Evolutionary conservation across 495 filamentous ascomycete genomes (phyloP), one percentile per base, ranked within the genome.

Genomic region (Aspergillus sclerotiicarbonarius): DNA sequence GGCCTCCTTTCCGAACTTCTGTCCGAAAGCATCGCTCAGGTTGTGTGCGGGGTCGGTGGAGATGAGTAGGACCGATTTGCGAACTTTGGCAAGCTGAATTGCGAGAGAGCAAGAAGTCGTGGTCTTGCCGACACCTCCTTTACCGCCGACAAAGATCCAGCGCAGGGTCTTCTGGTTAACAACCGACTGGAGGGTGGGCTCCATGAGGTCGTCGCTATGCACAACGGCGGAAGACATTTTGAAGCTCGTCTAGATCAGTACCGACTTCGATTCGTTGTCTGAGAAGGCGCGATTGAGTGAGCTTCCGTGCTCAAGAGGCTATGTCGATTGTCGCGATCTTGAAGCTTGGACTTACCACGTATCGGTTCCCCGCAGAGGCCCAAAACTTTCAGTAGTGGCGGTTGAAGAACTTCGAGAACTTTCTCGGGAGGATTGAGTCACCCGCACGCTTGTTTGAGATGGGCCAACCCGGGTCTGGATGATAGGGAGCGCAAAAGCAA

Each of bases 1-100:
- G 43, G 94, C 94, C 74, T 98, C 94, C 82, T 99, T 99, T 73
- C 94, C 94, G 69, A 99, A 99, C 74, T 99, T 98, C 77, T 98
- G 93, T 63, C 89, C 90, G 70, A 99, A 98, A 53, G 94, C 94
- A 78, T 99, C 94, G 71, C 90, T 94, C 53, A 99, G 83, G 74
- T 99, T 99, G 83, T 99, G 94, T 51, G 94, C 94, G 57, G 94
- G 94, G 72, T 99, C 94, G 64, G 94, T 99, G 25, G 92, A 97
- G 76, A 99, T 98, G 62, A 99, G 86, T 43, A 99, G 82, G 46
- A 99, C 95, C 46, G 90, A 95, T 71, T 91, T 90, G 76, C 95
- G 91, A 56, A 90, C 91, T 76, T 90, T 93, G 67, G 94, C 90
- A n/a, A 99, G 87, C 72, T 99, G 94, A 68, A 98, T 98, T 53